Percentiles rank a stretch among this genome's conserved stretches.
Conservation (phyloP, 305 asterid genomes). For the Fraxinus baroniana region DNA sequence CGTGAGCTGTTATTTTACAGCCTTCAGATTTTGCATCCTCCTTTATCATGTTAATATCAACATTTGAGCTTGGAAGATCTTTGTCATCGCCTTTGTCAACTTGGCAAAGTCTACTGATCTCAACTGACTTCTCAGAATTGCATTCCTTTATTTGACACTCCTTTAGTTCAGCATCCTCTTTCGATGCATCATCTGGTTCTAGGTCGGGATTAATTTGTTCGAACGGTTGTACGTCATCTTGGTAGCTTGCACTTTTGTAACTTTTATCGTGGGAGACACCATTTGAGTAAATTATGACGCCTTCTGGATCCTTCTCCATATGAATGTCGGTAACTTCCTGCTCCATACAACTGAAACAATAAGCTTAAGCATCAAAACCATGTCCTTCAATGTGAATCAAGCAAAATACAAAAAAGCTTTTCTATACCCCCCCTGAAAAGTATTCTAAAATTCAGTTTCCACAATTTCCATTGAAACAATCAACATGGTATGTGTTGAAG, state of each 20-base stretch:
- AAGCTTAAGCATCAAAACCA: neutral
- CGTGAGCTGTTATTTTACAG: constrained; percentile 22
- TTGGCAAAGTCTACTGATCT: constrained; percentile 22
- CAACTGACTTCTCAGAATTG: constrained; percentile 35
- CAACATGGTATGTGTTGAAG: neutral
- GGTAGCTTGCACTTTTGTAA: constrained; percentile 16
- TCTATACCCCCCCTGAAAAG: neutral
- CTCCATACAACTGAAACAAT: constrained; percentile 47
- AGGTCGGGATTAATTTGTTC: constrained; percentile 28
- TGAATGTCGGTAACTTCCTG: constrained; percentile 47
- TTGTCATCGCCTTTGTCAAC: constrained; percentile 26
- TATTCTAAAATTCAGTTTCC: neutral
- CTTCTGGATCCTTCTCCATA: constrained; percentile 59
- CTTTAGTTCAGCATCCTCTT: constrained; percentile 37
- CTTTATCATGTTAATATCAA: constrained; percentile 18
- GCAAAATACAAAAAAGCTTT: neutral
- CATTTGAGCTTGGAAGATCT: constrained; percentile 19
- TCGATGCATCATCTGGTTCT: constrained; percentile 27
- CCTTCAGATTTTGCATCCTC: constrained; percentile 33
- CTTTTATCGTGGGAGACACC: constrained; percentile 32
- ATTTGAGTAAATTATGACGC: constrained; percentile 31
- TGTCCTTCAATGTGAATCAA: neutral
- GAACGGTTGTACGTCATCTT: constrained; percentile 29
- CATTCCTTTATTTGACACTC: constrained; percentile 54
- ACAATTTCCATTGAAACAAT: neutral